Conservation (phyloP, 1,139 yeast species). For the Suhomyces bokatorum region DNA sequence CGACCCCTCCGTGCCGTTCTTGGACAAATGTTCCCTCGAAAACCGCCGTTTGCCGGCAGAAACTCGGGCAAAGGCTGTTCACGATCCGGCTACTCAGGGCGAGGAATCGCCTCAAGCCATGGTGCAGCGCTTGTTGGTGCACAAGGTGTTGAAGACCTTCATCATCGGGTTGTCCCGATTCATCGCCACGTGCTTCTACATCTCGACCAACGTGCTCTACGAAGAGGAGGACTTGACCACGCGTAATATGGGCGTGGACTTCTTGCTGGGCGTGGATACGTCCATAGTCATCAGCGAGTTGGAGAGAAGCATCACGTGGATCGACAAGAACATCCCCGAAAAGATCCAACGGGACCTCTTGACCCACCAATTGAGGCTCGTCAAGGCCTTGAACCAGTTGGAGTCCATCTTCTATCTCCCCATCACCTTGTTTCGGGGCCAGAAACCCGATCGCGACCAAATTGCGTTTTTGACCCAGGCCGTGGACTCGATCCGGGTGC, state of each 20-base stretch:
- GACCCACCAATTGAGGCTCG: slow-evolving; percentile 29
- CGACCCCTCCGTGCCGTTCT: slow-evolving; percentile 18
- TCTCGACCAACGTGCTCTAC: slow-evolving; percentile 62
- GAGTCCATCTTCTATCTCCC: slow-evolving; percentile 27
- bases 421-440: slow-evolving; percentile 22
- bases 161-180: slow-evolving; percentile 54
- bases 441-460: not conserved
- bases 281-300: slow-evolving; percentile 23
- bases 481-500: slow-evolving; percentile 15
- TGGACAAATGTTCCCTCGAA: slow-evolving; percentile 12
- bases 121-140: slow-evolving; percentile 34
- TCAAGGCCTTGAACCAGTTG: slow-evolving; percentile 28
- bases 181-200: slow-evolving; percentile 47
- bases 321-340: slow-evolving; percentile 7
- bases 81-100: not conserved
- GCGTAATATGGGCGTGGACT: slow-evolving; percentile 55
- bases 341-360: slow-evolving; percentile 12
- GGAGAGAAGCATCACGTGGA: slow-evolving; percentile 17
- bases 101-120: not conserved
- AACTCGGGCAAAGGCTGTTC: slow-evolving; percentile 2
- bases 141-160: slow-evolving; percentile 48
- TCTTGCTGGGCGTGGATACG: slow-evolving; percentile 29
- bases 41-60: slow-evolving; percentile 9
- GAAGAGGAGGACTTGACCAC: slow-evolving; percentile 78
- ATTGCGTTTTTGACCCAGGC: slow-evolving; percentile 21